These are phyloP conservation scores for Coemansia sp. DNA, from an alignment of 192 early-diverging fungal species.

Conservation along the genomic window DNA sequence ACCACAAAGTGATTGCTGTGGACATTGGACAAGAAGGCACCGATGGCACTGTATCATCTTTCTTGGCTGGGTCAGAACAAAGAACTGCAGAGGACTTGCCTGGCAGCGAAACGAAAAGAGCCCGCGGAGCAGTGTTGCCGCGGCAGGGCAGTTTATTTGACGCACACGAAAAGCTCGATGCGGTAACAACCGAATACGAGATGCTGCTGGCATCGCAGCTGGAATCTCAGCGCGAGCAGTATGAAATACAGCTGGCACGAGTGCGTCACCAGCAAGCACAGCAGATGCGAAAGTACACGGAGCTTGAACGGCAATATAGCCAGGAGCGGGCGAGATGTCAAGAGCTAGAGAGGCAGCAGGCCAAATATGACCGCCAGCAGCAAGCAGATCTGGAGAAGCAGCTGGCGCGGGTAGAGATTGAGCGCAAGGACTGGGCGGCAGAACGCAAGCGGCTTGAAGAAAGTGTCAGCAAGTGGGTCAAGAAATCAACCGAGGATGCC, in stretches of 20 bases:
- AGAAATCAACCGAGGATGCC: constrained; percentile 69
- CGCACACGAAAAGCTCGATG: constrained; percentile 69
- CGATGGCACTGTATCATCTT: neutral
- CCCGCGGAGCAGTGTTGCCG: no score
- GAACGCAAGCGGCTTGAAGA: constrained; percentile 57
- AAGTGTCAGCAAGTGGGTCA: constrained; percentile 55
- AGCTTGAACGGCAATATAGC: constrained; percentile 19
- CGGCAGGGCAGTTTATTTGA: constrained; percentile 26
- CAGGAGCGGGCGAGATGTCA: constrained; percentile 5
- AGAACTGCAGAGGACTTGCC: no score
- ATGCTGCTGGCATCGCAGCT: constrained; percentile 80
- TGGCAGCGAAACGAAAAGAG: no score
- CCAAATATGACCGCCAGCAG: constrained; percentile 4
- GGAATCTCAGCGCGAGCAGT: constrained; percentile 82
- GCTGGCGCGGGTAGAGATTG: constrained; percentile 34
- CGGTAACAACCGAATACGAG: constrained; percentile 77
- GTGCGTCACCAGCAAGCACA: constrained; percentile 62
- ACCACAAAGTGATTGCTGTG: constrained; percentile 91
- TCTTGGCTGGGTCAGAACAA: neutral
- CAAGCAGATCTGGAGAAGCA: constrained; percentile 37
- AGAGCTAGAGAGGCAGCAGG: constrained; percentile 15
- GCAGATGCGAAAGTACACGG: constrained; percentile 45
- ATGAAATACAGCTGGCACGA: constrained; percentile 66
- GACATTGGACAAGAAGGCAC: constrained; percentile 24
- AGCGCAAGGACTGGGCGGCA: constrained; percentile 44